Evolutionary conservation across 345 rosid genomes (phyloP).

Genomic region (Syzygium jambos): DNA sequence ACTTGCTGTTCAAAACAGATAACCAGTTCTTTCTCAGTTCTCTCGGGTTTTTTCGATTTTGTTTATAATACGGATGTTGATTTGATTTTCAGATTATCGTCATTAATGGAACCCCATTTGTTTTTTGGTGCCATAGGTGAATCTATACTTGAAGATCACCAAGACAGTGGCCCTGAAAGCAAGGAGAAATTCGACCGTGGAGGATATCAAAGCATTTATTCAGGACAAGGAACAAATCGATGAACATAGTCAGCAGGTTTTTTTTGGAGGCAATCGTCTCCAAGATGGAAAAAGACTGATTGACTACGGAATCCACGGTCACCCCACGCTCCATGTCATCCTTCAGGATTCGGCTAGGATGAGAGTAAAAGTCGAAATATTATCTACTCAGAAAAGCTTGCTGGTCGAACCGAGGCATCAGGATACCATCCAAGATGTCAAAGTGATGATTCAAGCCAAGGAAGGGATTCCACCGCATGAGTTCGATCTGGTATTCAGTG

Average conservation of each 20-base stretch:
- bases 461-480: neutral
- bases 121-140: conserved; percentile 6
- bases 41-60: neutral
- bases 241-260: conserved; percentile 8
- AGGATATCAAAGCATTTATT: conserved; percentile 15
- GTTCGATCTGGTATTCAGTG: neutral
- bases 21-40: fast-evolving
- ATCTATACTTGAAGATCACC: conserved; percentile 17
- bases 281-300: neutral
- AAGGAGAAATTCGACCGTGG: conserved; percentile 7
- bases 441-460: neutral
- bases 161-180: conserved; percentile 15
- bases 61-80: neutral
- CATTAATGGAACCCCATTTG: neutral
- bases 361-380: neutral
- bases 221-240: conserved; percentile 12
- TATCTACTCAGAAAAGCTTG: neutral
- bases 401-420: neutral
- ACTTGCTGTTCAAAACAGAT: neutral
- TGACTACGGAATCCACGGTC: neutral
- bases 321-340: neutral
- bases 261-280: conserved; percentile 13
- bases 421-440: neutral
- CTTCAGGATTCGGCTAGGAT: neutral
- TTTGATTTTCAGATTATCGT: neutral